A percentile compares a stretch with the other conserved stretches of the same genome.
These are phyloP conservation scores for Ustilago nuda DNA, from an alignment of 1,284 basidiomycete genomes.

Conservation along the genomic window DNA sequence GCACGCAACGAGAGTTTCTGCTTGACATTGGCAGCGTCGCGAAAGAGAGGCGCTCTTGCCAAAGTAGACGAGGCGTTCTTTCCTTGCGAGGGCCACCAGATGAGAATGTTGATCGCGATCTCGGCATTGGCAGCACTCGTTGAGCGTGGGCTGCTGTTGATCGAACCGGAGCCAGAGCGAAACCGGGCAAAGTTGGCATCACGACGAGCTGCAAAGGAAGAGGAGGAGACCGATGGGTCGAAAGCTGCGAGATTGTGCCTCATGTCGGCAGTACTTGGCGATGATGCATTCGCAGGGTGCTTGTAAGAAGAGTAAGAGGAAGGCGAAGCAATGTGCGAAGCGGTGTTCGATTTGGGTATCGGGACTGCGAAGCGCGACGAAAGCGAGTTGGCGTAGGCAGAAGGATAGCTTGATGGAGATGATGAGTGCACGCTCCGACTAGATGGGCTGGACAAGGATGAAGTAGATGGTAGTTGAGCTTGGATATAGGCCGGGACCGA, in stretches of 20 bases:
- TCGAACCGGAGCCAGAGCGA: conserved; percentile 38
- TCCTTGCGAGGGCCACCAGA: conserved; percentile 39
- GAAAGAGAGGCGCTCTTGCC: conserved; percentile 40
- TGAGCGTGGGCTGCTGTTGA: conserved; percentile 13
- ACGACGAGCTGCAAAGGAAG: conserved; percentile 12
- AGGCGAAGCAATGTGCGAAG: neutral
- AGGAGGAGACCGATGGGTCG: conserved; percentile 2
- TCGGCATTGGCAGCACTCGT: conserved; percentile 23
- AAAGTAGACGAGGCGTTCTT: conserved; percentile 37
- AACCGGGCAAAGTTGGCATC: conserved; percentile 18
- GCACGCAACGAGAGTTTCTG: conserved; percentile 39
- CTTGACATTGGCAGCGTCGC: conserved; percentile 49
- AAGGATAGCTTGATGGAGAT: conserved; percentile 3
- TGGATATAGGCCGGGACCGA: conserved; percentile 17
- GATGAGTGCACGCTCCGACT: neutral
- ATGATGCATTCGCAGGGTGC: neutral
- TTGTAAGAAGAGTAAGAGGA: neutral
- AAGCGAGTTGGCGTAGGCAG: neutral
- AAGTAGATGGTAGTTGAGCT: conserved; percentile 11
- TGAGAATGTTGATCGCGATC: conserved; percentile 25
- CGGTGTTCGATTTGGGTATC: conserved; percentile 1
- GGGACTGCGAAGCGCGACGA: conserved; percentile 4
- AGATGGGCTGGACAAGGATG: conserved; percentile 12
- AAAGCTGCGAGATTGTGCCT: conserved; percentile 14
- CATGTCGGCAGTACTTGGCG: conserved; percentile 15